Conservation (phyloP, 768 basidiomycete species). For the Panaeolus papilionaceus region DNA sequence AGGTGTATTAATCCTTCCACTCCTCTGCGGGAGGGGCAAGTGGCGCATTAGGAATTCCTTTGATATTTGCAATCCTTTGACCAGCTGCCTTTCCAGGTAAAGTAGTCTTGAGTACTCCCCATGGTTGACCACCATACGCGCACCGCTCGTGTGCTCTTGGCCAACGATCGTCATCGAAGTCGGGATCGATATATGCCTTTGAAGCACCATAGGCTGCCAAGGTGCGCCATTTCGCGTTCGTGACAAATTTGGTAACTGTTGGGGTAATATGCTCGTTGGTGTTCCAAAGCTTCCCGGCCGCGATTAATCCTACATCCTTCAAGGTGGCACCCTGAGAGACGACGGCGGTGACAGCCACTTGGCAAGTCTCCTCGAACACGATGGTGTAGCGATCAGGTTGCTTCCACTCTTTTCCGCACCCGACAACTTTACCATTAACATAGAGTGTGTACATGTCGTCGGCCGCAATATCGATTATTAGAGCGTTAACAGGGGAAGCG, state of each 20-base stretch:
- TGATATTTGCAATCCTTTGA: no score
- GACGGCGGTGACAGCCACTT: conserved; percentile 20
- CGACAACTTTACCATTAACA: conserved; percentile 35
- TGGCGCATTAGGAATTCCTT: no score
- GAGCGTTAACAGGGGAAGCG: conserved; percentile 25
- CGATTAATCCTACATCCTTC: conserved; percentile 7
- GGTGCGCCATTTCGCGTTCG: background rate
- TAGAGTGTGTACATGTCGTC: conserved; percentile 37
- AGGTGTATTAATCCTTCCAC: no score
- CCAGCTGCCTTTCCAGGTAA: no score
- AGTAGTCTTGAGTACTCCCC: no score
- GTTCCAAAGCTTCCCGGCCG: conserved; percentile 18
- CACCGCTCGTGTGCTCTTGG: no score
- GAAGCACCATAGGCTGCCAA: no score
- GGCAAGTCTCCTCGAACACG: conserved; percentile 15
- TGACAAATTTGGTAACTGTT: background rate
- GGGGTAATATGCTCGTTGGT: background rate
- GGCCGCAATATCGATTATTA: conserved; percentile 30
- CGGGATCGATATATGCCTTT: no score
- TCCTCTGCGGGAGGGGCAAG: no score
- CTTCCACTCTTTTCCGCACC: conserved; percentile 24
- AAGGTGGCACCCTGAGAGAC: conserved; percentile 17
- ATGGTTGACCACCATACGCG: no score
- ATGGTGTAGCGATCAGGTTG: conserved; percentile 21
- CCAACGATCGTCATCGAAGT: background rate